Percentiles rank a stretch among this genome's conserved stretches.
These are phyloP conservation scores for Rhynchosporium secalis DNA, from an alignment of 2,329 filamentous ascomycete genomes.

Conservation along the genomic window DNA sequence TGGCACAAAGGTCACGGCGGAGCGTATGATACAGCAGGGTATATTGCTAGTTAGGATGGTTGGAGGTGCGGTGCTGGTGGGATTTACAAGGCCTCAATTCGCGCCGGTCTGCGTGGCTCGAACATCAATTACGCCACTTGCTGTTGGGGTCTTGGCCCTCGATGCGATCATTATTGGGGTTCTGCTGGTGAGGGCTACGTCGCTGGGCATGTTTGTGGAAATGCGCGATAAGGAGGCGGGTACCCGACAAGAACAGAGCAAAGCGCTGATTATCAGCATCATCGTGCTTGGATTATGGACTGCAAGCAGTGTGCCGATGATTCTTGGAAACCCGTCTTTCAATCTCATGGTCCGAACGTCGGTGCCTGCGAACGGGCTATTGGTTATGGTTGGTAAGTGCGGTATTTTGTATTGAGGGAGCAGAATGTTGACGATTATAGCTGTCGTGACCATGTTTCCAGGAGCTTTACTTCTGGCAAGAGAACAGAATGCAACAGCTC, in stretches of 20 bases:
- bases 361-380: slow-evolving; percentile 37
- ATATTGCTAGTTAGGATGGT: slow-evolving; percentile 35
- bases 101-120: slow-evolving; percentile 38
- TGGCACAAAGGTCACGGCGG: slow-evolving; percentile 33
- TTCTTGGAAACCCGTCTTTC: slow-evolving; percentile 36
- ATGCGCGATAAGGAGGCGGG: slow-evolving; percentile 24
- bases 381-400: slow-evolving; percentile 37
- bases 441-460: slow-evolving; percentile 34
- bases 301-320: slow-evolving; percentile 38
- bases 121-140: slow-evolving; percentile 34
- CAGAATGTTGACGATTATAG: slow-evolving; percentile 23
- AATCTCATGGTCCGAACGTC: slow-evolving; percentile 36
- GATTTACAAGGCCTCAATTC: slow-evolving; percentile 38
- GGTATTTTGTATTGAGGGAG: not conserved
- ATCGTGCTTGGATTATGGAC: slow-evolving; percentile 38
- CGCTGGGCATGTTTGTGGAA: slow-evolving; percentile 31
- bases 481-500: slow-evolving; percentile 32
- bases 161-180: slow-evolving; percentile 38
- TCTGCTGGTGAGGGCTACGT: slow-evolving; percentile 32
- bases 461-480: slow-evolving; percentile 30
- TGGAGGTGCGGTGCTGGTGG: slow-evolving; percentile 37
- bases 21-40: slow-evolving; percentile 35
- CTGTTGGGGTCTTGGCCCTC: slow-evolving; percentile 37
- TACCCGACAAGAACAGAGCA: slow-evolving; percentile 30
- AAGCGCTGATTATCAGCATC: slow-evolving; percentile 33